Evolutionary conservation across 345 rosid genomes (phyloP).

Genomic region (Arabis hirsuta): DNA sequence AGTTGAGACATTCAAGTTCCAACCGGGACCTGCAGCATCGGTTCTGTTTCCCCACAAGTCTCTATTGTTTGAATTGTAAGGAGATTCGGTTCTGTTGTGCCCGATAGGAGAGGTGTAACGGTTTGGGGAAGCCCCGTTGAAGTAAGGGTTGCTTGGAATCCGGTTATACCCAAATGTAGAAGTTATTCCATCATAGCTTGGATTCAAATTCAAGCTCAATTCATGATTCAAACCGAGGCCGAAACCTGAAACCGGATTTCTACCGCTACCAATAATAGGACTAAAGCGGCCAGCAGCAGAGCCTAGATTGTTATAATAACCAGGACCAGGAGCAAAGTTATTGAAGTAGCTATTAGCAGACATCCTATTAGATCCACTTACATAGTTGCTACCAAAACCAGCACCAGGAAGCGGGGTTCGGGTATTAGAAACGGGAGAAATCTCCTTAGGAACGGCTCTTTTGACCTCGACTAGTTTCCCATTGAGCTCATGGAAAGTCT

Average conservation of each 20-base stretch:
- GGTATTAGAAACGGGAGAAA: conserved; percentile 56
- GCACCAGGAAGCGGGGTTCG: conserved; percentile 64
- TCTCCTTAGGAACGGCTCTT: conserved; percentile 93
- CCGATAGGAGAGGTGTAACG: conserved; percentile 77
- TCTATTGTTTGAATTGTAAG: conserved; percentile 54
- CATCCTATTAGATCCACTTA: conserved; percentile 41
- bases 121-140: conserved; percentile 55
- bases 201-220: conserved; percentile 51
- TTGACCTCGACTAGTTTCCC: conserved; percentile 98
- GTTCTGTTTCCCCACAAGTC: conserved; percentile 85
- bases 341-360: conserved; percentile 65
- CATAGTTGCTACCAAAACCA: conserved; percentile 46
- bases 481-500: conserved; percentile 89
- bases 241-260: conserved; percentile 54
- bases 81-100: conserved; percentile 57
- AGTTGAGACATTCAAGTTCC: conserved; percentile 58
- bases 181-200: conserved; percentile 54
- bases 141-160: conserved; percentile 53
- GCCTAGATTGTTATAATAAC: conserved; percentile 61
- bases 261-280: conserved; percentile 59
- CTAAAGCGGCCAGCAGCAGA: conserved; percentile 68
- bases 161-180: conserved; percentile 62
- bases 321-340: conserved; percentile 59
- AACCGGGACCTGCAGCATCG: conserved; percentile 55
- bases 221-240: conserved; percentile 76